Evolutionary conservation across 2,329 filamentous ascomycete genomes (phyloP).

Genomic region (Ilyonectria mors-panacis): DNA sequence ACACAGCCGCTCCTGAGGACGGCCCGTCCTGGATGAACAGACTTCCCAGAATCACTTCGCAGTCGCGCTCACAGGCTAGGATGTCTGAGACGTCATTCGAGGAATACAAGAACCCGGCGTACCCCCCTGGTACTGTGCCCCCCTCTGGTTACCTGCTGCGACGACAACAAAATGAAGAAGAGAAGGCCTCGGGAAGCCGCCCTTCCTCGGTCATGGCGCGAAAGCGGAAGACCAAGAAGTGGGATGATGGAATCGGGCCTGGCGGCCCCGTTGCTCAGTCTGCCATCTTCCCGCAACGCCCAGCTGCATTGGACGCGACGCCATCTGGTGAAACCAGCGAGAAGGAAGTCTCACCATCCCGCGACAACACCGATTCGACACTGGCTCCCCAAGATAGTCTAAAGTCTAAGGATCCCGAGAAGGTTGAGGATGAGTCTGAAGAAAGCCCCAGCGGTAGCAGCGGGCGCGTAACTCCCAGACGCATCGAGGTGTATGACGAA

Average conservation of each 20-base stretch:
- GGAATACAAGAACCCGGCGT: conserved; percentile 71
- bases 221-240: conserved; percentile 76
- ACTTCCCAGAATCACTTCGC: conserved; percentile 78
- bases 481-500: conserved; percentile 83
- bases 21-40: conserved; percentile 96
- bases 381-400: conserved; percentile 51
- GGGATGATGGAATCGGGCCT: conserved; percentile 80
- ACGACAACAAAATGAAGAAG: conserved; percentile 86
- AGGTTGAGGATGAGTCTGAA: conserved; percentile 38
- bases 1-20: conserved; percentile 90
- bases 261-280: conserved; percentile 93
- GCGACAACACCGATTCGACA: conserved; percentile 53
- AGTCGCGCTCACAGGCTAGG: conserved; percentile 85
- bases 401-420: conserved; percentile 50
- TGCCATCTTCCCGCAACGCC: conserved; percentile 82
- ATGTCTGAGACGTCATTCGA: conserved; percentile 84
- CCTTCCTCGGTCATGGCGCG: conserved; percentile 73
- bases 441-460: conserved; percentile 39
- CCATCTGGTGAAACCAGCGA: conserved; percentile 44
- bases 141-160: conserved; percentile 82
- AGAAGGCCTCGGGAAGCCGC: conserved; percentile 72
- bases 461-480: conserved; percentile 43
- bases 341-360: conserved; percentile 50
- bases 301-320: conserved; percentile 43
- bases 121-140: conserved; percentile 79